Conservation (phyloP, 176 grass and related monocot genomes). For the Lolium rigidum region DNA sequence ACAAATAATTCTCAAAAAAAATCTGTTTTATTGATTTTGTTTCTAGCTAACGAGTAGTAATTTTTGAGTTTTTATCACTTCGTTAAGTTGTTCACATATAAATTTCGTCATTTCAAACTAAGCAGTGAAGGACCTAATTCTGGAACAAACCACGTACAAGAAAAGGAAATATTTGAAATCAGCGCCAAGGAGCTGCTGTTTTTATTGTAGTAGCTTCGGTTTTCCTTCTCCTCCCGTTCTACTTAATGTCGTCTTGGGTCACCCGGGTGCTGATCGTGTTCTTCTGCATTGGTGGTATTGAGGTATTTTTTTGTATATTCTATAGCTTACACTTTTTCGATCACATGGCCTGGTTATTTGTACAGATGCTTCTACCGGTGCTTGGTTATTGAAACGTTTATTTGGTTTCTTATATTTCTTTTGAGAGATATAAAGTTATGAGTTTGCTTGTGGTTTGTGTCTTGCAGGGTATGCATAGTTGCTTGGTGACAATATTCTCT, state of each 20-base stretch:
- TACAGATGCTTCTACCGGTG: constrained; percentile 19
- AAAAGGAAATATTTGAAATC: constrained; percentile 95
- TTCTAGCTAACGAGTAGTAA: constrained; percentile 7
- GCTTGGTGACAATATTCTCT: constrained; percentile 73
- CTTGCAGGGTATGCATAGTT: constrained; percentile 93
- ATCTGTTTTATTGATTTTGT: background rate
- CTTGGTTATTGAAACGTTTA: constrained; percentile 20
- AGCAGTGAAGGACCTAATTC: constrained; percentile 69
- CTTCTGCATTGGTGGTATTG: constrained; percentile 96
- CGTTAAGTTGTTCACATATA: background rate
- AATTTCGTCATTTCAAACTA: constrained; percentile 43
- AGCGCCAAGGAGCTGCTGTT: constrained; percentile 78
- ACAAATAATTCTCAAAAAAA: background rate
- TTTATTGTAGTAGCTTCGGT: constrained; percentile 91
- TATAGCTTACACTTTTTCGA: constrained; percentile 8
- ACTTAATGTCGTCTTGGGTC: constrained; percentile 98
- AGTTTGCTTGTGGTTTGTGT: constrained; percentile 17
- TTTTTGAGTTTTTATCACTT: constrained; percentile 24
- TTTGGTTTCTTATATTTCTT: constrained; percentile 4
- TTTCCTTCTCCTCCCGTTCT: constrained; percentile 95
- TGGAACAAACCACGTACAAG: constrained; percentile 48
- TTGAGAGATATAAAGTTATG: constrained; percentile 15
- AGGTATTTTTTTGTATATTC: constrained; percentile 60
- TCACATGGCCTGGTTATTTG: background rate
- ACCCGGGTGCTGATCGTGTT: constrained; percentile 87